Evolutionary conservation across 805 yeast species (phyloP), one percentile per base, ranked within the genome.

Genomic region (Candida silvatica): DNA sequence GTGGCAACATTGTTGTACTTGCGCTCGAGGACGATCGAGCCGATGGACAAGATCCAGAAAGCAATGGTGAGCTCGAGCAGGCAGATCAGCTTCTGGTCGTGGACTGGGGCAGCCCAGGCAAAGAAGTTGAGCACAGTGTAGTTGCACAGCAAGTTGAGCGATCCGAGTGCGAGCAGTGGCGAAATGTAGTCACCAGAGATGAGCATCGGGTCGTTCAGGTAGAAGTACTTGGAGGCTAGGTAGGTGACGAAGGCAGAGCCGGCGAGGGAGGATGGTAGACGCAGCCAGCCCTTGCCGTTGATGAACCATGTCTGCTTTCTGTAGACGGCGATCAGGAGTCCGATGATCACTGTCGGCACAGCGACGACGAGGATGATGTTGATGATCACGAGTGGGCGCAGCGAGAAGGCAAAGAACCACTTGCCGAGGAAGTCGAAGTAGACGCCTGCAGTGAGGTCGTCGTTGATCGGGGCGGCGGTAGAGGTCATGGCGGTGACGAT

Each of bases 341-440:
- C 49, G 2, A 71, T 37, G 8, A 69, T 51, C 1, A 74, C 38
- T 0, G 77, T 27, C 1, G 95, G 95, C 3, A 77, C 61, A 3
- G 66, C 45, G 3, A 69, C 58, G 29, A 84, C 54, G 6, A 77
- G 45, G 2, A 67, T 49, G 30, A 80, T 58, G 51, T 82, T 80
- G 36, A 69, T 39, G n/a, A 62, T 49, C 31, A 71, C 66, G 17
- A 84, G 47, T 5, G 53, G 51, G 14, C 69, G 62, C 6, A 75
- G 56, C 6, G 87, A 73, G 17, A 71, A 37, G n/a, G 62, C 57
- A 35, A 77, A 59, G 47, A 81, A 76, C 39, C 59, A 65, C n/a
- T 47, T 43, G 23, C 86, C 86, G 14, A 75, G 49, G 20, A 84
- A 47, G 48, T 83, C 87, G 44, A 80, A 71, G 53, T 62, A 87